These are phyloP conservation scores for Rhododendron vialii DNA, from an alignment of 148 eudicot genomes.

Conservation along the genomic window DNA sequence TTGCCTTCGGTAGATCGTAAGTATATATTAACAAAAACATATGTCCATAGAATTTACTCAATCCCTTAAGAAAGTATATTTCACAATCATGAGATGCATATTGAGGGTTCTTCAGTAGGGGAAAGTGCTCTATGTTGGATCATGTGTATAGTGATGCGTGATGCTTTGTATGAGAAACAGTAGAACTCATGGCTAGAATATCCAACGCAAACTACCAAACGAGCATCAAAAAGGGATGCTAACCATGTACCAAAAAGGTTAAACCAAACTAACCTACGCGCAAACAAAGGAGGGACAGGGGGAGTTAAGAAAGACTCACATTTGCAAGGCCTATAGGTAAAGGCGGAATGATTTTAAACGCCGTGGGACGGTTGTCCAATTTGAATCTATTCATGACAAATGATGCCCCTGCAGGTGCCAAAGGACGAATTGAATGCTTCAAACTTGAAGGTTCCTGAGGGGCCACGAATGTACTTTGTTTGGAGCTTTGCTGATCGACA, in stretches of 20 bases:
- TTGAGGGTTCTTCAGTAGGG: not conserved
- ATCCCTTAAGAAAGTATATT: not conserved
- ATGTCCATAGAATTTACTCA: not conserved
- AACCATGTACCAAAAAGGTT: not conserved
- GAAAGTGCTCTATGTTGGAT: not conserved
- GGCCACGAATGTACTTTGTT: slow-evolving; percentile 19
- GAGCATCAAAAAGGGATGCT: not conserved
- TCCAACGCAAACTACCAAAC: not conserved
- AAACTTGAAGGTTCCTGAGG: slow-evolving; percentile 33
- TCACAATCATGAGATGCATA: not conserved
- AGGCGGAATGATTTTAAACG: slow-evolving; percentile 61
- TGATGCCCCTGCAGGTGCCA: slow-evolving; percentile 44
- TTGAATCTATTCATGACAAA: slow-evolving; percentile 59
- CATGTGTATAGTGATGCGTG: not conserved
- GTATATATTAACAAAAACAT: not conserved
- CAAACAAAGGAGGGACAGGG: not conserved
- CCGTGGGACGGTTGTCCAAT: slow-evolving; percentile 82
- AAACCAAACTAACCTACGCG: not conserved
- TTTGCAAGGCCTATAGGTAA: slow-evolving; percentile 65
- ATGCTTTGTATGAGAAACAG: not conserved
- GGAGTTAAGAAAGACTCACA: slow-evolving; percentile 41
- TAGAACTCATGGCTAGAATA: not conserved
- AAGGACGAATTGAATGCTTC: slow-evolving; percentile 53
- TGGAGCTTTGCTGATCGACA: slow-evolving; percentile 25
- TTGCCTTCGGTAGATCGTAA: not conserved